phyloP scores from a whole-genome alignment of 768 basidiomycete species.

The Suillus luteus region DNA sequence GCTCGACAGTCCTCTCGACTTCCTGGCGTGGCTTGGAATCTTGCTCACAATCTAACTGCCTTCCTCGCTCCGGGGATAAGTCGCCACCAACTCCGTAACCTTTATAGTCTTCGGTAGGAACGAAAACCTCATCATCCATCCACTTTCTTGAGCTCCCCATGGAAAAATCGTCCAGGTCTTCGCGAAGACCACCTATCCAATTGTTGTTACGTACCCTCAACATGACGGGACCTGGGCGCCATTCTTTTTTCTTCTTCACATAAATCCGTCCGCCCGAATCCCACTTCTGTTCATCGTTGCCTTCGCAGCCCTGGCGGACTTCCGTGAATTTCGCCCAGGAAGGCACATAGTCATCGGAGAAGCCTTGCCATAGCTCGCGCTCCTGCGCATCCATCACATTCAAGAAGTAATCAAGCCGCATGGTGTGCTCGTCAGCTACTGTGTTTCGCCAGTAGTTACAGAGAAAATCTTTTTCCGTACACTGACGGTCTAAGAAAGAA shows the following conservation, averaged over 20 bases:
- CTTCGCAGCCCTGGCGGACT: neutral
- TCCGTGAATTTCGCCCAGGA: neutral
- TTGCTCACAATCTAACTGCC: neutral
- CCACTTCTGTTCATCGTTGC: neutral
- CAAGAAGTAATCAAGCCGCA: neutral
- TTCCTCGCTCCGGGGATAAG: neutral
- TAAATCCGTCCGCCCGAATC: neutral
- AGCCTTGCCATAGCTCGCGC: neutral
- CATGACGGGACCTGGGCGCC: neutral
- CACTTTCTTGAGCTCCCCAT: neutral
- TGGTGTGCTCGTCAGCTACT: neutral
- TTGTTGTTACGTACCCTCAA: neutral
- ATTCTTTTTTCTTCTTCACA: neutral
- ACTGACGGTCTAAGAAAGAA: neutral
- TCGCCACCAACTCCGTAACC: neutral
- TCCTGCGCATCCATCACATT: neutral
- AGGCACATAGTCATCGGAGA: neutral
- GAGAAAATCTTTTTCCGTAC: neutral
- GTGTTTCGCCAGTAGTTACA: constrained; percentile 1
- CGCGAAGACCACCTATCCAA: neutral
- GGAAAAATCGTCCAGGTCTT: neutral
- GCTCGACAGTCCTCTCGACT: neutral
- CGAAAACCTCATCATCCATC: neutral
- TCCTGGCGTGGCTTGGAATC: neutral
- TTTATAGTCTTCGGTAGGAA: neutral